Evolutionary conservation across 176 grass and related monocot species (phyloP).

Genomic region (Pharus latifolius): DNA sequence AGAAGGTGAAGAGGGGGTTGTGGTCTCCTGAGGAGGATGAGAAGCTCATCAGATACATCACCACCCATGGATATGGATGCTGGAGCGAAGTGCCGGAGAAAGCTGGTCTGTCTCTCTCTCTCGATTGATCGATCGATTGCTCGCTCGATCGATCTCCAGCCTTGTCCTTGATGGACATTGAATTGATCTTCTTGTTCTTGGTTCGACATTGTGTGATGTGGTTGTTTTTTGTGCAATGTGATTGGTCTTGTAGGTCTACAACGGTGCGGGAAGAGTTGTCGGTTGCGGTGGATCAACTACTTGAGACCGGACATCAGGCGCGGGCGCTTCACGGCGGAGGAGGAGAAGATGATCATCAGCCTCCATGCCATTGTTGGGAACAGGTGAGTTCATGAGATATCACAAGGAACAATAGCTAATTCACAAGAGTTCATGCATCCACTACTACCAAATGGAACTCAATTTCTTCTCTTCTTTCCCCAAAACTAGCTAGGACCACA

Average conservation of each 20-base stretch:
- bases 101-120: slow-evolving; percentile 51
- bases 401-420: too few species aligned
- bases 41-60: slow-evolving; percentile 99
- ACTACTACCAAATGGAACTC: neutral
- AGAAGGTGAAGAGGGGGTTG: slow-evolving; percentile 96
- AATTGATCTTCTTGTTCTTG: neutral
- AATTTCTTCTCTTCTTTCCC: neutral
- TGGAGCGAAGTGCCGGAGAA: slow-evolving; percentile 99
- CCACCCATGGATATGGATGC: slow-evolving; percentile 88
- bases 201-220: neutral
- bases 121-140: neutral
- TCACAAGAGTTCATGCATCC: neutral
- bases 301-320: slow-evolving; percentile 86
- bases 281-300: slow-evolving; percentile 96
- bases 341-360: slow-evolving; percentile 99
- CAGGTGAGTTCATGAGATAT: slow-evolving; percentile 30
- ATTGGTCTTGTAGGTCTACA: slow-evolving; percentile 45
- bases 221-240: slow-evolving; percentile 8
- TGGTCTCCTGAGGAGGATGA: slow-evolving; percentile 99
- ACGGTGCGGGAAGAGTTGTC: slow-evolving; percentile 94
- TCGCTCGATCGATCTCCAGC: neutral
- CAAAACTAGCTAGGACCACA: too few species aligned
- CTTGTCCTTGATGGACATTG: neutral
- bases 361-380: slow-evolving; percentile 98
- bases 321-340: slow-evolving; percentile 79